Evolutionary conservation across 495 filamentous ascomycete species (phyloP).

Genomic region (Penicillium canescens): DNA sequence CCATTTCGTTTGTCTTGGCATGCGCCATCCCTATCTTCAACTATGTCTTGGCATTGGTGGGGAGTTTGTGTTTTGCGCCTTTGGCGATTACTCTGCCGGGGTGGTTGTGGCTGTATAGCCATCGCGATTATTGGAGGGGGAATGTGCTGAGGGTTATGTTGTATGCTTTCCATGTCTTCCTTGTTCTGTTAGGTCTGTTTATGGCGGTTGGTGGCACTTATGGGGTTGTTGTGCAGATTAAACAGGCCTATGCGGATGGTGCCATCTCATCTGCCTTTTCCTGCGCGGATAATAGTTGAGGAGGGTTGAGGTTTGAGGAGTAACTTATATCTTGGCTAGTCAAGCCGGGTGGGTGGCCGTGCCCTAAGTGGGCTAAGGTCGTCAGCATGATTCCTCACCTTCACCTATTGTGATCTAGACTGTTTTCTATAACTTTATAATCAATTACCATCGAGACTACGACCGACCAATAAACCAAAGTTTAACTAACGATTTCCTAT

Average conservation of each 20-base stretch:
- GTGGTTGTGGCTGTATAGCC: slow-evolving; percentile 48
- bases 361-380: no score
- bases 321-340: no score
- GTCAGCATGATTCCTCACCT: no score
- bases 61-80: slow-evolving; percentile 37
- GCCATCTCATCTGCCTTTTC: slow-evolving; percentile 39
- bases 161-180: slow-evolving; percentile 27
- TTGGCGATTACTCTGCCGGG: slow-evolving; percentile 43
- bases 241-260: slow-evolving; percentile 36
- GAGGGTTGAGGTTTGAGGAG: not conserved
- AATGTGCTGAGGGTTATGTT: slow-evolving; percentile 9
- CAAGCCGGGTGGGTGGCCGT: no score
- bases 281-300: slow-evolving; percentile 42
- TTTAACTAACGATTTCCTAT: no score
- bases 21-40: slow-evolving; percentile 71
- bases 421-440: no score
- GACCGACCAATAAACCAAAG: no score
- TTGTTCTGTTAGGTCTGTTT: slow-evolving; percentile 38
- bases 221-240: slow-evolving; percentile 39
- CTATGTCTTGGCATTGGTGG: slow-evolving; percentile 54
- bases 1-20: slow-evolving; percentile 66
- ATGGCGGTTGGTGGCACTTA: slow-evolving; percentile 44
- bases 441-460: no score
- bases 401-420: no score
- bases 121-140: slow-evolving; percentile 35